Evolutionary conservation across 108 stramenopile genomes (phyloP), one percentile per base, ranked within the genome.

Genomic region (Hondaea fermentalgiana): DNA sequence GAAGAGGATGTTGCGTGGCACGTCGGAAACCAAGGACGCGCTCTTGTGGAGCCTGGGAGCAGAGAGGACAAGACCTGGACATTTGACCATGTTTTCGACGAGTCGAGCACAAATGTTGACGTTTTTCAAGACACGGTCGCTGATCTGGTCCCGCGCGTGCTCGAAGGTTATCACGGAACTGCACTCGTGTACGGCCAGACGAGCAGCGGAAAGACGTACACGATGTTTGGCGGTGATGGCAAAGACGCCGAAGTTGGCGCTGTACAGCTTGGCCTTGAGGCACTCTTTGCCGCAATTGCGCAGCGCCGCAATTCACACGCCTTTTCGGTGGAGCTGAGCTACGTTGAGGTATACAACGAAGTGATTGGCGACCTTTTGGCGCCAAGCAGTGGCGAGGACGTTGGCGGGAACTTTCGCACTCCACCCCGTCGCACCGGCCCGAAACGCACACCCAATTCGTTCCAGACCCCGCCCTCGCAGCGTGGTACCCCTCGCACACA

Each of bases 161-260:
- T 53, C 25, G 76, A 83, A 6, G 76, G 76, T 16, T 47, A 53
- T 16, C 76, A 83, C 23, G 76, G 76, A 12, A 83, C 76, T 35
- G 76, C 76, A 17, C 28, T 83, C n/a, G 76, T 83, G 19, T 83
- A 83, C 28, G 76, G 76, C 51, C 76, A 83, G 28, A 83, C 76
- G n/a, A 83, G 76, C 76, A 83, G 76, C 51, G 76, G 76, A 6
- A 83, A 83, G 28, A 83, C 76, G 6, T 53, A 83, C 76, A 83
- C 76, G 6, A 83, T 83, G 76, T 83, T 83, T 83, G 76, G 76
- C n/a, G 51, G 76, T 45, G 25, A 47, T 6, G 49, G 25, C 19
- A 14, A 14, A 23, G 64, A 69, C 35, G 51, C 45, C 12, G 76
- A 83, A 4, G 4, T 23, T 3, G 76, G 76, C 51, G 76, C 76